Base-by-base conservation (phyloP, 2,329 filamentous ascomycete species). In the Akanthomyces uredinophilus region DNA sequence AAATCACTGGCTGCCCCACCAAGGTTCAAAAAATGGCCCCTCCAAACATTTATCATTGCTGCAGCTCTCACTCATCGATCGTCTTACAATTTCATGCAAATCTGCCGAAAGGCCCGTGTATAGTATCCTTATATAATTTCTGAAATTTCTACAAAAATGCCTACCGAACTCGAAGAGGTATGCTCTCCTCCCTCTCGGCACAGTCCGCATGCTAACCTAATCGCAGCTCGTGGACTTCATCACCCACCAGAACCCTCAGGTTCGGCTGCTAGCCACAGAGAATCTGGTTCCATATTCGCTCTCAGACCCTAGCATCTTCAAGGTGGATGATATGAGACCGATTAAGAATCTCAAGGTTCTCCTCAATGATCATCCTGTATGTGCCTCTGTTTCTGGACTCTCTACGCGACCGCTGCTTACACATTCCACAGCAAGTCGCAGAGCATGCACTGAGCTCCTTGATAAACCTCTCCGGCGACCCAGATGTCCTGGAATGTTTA, bases 361-460 rank as follows among this genome's bases (percentile, higher is more conserved):
- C 29, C 83, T 95, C 43, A 87, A 87, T 71, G 95, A 98, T 73
- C 90, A 96, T 71, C 82, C 86, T 54, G 91, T 95, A 78, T 70
- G 86, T 76, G 11, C 5, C 3, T 22, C 35, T 14, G n/a, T 22
- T 37, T 14, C n/a, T 29, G 4, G 44, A n/a, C n/a, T 52, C 59
- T 54, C 62, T 57, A 59, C 64, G n/a, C 27, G 24, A 11, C n/a
- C 32, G 22, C 44, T 49, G 20, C 49, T 56, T 53, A 22, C 66
- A 95, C 87, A 86, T 88, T 14, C 20, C 27, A 10, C 65, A 96
- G 87, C 86, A 89, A 73, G 96, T 97, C 64, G 90, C 94, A n/a
- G 91, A 95, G 73, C 90, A 96, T 85, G 93, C 90, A 43, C 78
- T 97, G 67, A 96, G 87, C 16, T 94, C 97, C 68, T 87, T 99